Evolutionary conservation across 306 rosid species (phyloP), one percentile per base, ranked within the genome.

Genomic region (Gynostemma pentaphyllum): DNA sequence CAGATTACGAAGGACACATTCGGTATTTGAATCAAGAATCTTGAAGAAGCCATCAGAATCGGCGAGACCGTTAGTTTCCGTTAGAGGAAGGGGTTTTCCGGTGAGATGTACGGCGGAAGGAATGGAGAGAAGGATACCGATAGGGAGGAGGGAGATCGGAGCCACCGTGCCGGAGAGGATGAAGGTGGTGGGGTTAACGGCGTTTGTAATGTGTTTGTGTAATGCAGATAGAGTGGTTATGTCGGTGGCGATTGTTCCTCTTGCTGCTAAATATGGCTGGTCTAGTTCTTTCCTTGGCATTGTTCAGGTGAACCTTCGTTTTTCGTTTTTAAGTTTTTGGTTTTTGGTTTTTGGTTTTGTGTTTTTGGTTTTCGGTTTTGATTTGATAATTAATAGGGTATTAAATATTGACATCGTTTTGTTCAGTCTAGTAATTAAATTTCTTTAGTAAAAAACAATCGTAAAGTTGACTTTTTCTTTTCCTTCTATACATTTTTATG

Each of bases 221-320:
- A 91, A 91, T 73, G 97, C 95, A 0, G 97, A 91, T 30, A 72
- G 97, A n/a, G 96, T 91, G 5, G 97, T 91, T 14, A 91, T 91
- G 97, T 91, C 97, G 0, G 95, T 91, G 1, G 95, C 97, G 14
- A 36, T 91, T 53, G 96, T 91, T 34, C 97, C 97, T 3, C 86
- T 91, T 0, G 97, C 96, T 19, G 82, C 83, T 10, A 74, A 82
- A 71, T 61, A 80, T 56, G 96, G 95, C 3, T 91, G 96, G 97
- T 78, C 92, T 36, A 91, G 73, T 54, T 77, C 96, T 42, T 91
- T 91, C 64, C 80, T 87, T 19, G 97, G 97, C 70, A 79, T 91
- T 50, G 95, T 91, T 61, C 97, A 91, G 91, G 97, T 91, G 74
- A 5, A 4, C 5, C 19, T 18, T 5, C 42, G 10, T 27, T 63